Conservation (phyloP, 441 rosid species). For the Eruca vesicaria region DNA sequence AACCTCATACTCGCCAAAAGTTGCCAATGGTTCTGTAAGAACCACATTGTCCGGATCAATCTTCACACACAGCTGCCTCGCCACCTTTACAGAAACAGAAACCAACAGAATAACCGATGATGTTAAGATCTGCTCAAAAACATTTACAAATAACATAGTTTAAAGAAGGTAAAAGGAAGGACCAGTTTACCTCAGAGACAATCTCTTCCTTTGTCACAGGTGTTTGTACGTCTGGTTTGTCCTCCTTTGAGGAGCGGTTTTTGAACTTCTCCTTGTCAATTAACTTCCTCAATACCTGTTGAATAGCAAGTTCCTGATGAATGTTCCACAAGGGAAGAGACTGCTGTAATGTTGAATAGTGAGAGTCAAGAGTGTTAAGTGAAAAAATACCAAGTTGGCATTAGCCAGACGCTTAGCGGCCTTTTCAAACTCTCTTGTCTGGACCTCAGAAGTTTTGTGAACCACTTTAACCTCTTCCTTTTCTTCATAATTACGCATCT, state of each 20-base stretch:
- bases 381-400: slow-evolving; percentile 55
- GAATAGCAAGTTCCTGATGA: slow-evolving; percentile 7
- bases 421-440: slow-evolving; percentile 61
- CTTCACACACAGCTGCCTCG: slow-evolving; percentile 75
- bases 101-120: neutral
- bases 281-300: slow-evolving; percentile 59
- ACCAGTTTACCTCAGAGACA: slow-evolving; percentile 60
- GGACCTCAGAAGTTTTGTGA: slow-evolving; percentile 49
- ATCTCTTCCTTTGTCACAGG: slow-evolving; percentile 77
- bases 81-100: slow-evolving; percentile 44
- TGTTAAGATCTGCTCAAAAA: neutral
- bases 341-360: neutral
- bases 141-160: no score
- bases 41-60: slow-evolving; percentile 70
- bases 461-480: slow-evolving; percentile 75
- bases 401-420: slow-evolving; percentile 76
- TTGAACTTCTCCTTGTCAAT: slow-evolving; percentile 62
- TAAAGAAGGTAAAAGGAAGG: neutral
- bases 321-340: neutral
- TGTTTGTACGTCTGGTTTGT: slow-evolving; percentile 62
- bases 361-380: slow-evolving; percentile 2
- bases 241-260: slow-evolving; percentile 72
- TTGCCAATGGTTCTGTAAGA: slow-evolving; percentile 59
- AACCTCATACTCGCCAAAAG: slow-evolving; percentile 74
- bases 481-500: slow-evolving; percentile 76